phyloP scores from a whole-genome alignment of 306 rosid species.

The Cucumis cinereus region DNA sequence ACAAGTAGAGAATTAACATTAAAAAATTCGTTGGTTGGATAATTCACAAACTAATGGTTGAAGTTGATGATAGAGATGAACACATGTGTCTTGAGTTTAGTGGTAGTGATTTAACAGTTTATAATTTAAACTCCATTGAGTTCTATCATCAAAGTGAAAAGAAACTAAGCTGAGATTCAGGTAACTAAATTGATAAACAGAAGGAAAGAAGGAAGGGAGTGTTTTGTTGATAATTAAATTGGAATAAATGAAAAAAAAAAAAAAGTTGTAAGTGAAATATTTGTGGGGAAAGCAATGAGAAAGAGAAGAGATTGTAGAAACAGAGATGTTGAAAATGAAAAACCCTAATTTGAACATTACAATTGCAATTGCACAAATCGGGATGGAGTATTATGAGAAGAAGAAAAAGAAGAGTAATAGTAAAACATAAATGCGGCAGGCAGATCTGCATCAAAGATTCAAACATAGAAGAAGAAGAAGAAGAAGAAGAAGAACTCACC shows the following conservation, averaged over 20 bases:
- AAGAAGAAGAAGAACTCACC: not conserved
- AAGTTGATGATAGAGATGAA: too few species aligned
- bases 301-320: not conserved
- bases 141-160: not conserved
- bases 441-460: constrained; percentile 2
- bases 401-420: not conserved
- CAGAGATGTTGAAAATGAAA: not conserved
- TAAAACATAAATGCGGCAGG: not conserved
- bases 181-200: not conserved
- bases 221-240: not conserved
- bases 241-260: too few species aligned
- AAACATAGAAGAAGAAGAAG: not conserved
- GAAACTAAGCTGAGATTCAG: not conserved
- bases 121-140: not conserved
- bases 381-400: not conserved
- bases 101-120: not conserved
- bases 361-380: not conserved
- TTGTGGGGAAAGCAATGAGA: not conserved
- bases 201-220: not conserved
- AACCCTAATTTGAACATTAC: not conserved
- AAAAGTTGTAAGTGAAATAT: not conserved
- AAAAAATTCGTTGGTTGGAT: too few species aligned
- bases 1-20: too few species aligned
- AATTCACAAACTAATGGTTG: not conserved
- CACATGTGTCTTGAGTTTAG: not conserved